These are phyloP conservation scores for Blastobotrys persicus DNA, from an alignment of 1,139 yeast species.

Conservation along the genomic window DNA sequence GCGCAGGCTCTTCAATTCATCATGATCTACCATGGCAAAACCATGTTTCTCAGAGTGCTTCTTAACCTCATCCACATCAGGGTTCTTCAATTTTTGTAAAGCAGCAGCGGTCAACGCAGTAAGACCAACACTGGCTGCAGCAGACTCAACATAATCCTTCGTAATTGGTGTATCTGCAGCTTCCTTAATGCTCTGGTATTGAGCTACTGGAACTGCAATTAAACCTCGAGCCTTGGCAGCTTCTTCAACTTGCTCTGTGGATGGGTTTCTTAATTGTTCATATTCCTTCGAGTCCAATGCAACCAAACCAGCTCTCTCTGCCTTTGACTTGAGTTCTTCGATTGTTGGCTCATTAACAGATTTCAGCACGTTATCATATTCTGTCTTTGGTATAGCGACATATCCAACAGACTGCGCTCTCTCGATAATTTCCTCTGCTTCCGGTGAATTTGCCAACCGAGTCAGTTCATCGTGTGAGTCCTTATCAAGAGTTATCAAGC, in stretches of 20 bases:
- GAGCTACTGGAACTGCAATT: slow-evolving; percentile 26
- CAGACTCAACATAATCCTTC: slow-evolving; percentile 28
- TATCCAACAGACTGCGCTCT: slow-evolving; percentile 35
- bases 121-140: slow-evolving; percentile 41
- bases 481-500: slow-evolving; percentile 25
- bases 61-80: slow-evolving; percentile 28
- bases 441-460: slow-evolving; percentile 21
- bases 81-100: slow-evolving; percentile 25
- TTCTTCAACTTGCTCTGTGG: slow-evolving; percentile 18
- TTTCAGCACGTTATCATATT: slow-evolving; percentile 27
- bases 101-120: slow-evolving; percentile 38
- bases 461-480: slow-evolving; percentile 23
- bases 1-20: slow-evolving; percentile 23
- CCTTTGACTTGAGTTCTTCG: slow-evolving; percentile 21
- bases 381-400: slow-evolving; percentile 43
- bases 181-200: slow-evolving; percentile 34
- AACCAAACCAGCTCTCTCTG: slow-evolving; percentile 21
- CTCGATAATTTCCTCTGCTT: slow-evolving; percentile 16
- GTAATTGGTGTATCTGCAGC: slow-evolving; percentile 33
- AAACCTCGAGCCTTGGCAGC: slow-evolving; percentile 17
- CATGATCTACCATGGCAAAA: slow-evolving; percentile 25
- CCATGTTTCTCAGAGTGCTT: slow-evolving; percentile 34
- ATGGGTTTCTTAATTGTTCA: slow-evolving; percentile 21
- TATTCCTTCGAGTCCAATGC: slow-evolving; percentile 30
- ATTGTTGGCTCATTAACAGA: slow-evolving; percentile 24